Conservation (phyloP, 2,329 filamentous ascomycete species). For the Epichloe aotearoae region DNA sequence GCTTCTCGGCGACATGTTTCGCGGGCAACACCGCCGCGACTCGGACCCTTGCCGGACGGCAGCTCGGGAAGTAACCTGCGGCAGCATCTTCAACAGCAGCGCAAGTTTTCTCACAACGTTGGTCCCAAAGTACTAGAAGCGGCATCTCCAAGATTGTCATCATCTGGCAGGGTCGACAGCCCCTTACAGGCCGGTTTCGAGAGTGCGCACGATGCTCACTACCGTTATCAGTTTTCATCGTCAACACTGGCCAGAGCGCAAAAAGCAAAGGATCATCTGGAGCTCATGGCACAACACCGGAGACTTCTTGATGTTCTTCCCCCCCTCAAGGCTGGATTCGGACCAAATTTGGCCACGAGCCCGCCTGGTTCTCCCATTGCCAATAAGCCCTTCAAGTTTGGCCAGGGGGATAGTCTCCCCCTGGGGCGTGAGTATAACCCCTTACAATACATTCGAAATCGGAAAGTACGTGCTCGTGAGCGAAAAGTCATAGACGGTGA, state of each 20-base stretch:
- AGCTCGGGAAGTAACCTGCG: constrained; percentile 45
- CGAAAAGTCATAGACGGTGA: constrained; percentile 62
- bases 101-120: constrained; percentile 45
- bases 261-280: constrained; percentile 73
- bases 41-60: constrained; percentile 39
- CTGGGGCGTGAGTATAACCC: constrained; percentile 75
- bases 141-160: constrained; percentile 25
- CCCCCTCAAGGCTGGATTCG: constrained; percentile 39
- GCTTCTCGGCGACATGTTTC: constrained; percentile 45
- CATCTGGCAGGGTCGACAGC: constrained; percentile 28
- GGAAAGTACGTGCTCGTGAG: constrained; percentile 71
- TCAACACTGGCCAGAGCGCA: constrained; percentile 73
- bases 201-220: constrained; percentile 26
- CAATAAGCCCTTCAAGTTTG: constrained; percentile 17
- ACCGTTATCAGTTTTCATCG: constrained; percentile 57
- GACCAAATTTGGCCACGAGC: constrained; percentile 27
- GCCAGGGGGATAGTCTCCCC: constrained; percentile 18
- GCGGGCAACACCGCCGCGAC: constrained; percentile 35
- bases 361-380: constrained; percentile 27
- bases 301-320: constrained; percentile 67
- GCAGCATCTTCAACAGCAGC: constrained; percentile 60
- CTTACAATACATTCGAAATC: constrained; percentile 81
- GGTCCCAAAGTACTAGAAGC: constrained; percentile 42
- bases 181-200: constrained; percentile 37
- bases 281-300: constrained; percentile 74